Conservation (phyloP, 768 basidiomycete genomes). For the Lactarius akahatsu region DNA sequence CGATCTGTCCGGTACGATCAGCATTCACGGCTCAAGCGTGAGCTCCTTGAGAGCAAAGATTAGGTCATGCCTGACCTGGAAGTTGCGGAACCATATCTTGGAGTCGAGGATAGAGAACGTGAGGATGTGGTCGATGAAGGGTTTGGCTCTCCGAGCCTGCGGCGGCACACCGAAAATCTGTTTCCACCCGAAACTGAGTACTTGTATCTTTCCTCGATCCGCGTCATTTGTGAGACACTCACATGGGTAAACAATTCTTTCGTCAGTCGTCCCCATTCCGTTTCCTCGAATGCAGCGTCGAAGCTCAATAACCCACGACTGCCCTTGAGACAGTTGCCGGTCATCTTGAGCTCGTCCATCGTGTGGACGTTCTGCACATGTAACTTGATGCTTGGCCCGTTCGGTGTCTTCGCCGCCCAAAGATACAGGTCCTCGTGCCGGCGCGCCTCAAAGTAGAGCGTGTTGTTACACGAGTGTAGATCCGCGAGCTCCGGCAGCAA, state of each 20-base stretch:
- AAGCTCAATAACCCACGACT: constrained; percentile 91
- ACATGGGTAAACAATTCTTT: constrained; percentile 96
- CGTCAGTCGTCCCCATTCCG: constrained; percentile 79
- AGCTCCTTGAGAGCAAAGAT: neutral
- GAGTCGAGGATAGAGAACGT: constrained; percentile 94
- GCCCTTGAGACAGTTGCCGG: constrained; percentile 96
- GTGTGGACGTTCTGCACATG: constrained; percentile 99
- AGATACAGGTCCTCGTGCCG: constrained; percentile 94
- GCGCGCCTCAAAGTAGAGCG: constrained; percentile 95
- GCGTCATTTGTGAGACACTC: constrained; percentile 34
- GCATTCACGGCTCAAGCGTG: neutral
- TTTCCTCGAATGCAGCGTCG: constrained; percentile 85
- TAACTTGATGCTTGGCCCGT: constrained; percentile 95
- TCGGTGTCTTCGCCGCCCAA: constrained; percentile 96
- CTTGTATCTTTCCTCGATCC: neutral
- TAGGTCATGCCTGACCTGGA: constrained; percentile 61
- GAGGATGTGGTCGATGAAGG: constrained; percentile 96
- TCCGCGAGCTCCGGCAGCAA: constrained; percentile 96
- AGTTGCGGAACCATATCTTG: constrained; percentile 99
- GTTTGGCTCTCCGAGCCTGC: constrained; percentile 87
- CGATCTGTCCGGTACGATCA: constrained; percentile 52
- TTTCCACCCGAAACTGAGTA: neutral
- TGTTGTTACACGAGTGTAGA: constrained; percentile 96
- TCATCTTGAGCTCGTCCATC: constrained; percentile 99
- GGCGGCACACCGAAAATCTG: constrained; percentile 96